Conservation (phyloP, 805 yeast genomes). For the Dipodascus geniculatus region DNA sequence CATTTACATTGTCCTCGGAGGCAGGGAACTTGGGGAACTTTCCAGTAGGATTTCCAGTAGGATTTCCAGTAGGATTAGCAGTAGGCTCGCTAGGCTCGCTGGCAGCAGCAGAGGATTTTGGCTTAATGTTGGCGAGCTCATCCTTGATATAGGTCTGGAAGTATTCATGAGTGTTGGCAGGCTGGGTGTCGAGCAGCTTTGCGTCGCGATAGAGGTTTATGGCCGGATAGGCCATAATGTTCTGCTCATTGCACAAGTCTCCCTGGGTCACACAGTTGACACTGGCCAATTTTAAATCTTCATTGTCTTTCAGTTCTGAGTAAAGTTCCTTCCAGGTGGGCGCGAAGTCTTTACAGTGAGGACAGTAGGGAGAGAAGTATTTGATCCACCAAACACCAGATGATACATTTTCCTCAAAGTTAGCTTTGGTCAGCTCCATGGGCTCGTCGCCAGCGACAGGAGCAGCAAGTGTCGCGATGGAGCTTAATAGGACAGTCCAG, state of each 20-base stretch:
- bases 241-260: constrained; percentile 66
- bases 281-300: constrained; percentile 47
- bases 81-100: background rate
- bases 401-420: constrained; percentile 39
- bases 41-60: background rate
- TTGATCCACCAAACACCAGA: constrained; percentile 65
- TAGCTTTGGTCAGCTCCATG: constrained; percentile 34
- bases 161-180: background rate
- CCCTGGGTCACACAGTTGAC: constrained; percentile 83
- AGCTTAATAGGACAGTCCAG: background rate
- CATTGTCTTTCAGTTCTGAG: constrained; percentile 33
- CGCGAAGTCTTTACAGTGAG: constrained; percentile 66
- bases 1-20: constrained; percentile 6
- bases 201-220: constrained; percentile 46
- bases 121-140: background rate
- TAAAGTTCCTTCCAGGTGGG: constrained; percentile 76
- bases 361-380: constrained; percentile 82
- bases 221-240: constrained; percentile 55
- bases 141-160: background rate
- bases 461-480: background rate
- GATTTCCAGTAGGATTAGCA: background rate
- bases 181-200: constrained; percentile 16
- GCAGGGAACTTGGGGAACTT: constrained; percentile 7
- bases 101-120: background rate
- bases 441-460: constrained; percentile 27